Evolutionary conservation across 768 basidiomycete species (phyloP).

Genomic region (Naganishia friedmannii): DNA sequence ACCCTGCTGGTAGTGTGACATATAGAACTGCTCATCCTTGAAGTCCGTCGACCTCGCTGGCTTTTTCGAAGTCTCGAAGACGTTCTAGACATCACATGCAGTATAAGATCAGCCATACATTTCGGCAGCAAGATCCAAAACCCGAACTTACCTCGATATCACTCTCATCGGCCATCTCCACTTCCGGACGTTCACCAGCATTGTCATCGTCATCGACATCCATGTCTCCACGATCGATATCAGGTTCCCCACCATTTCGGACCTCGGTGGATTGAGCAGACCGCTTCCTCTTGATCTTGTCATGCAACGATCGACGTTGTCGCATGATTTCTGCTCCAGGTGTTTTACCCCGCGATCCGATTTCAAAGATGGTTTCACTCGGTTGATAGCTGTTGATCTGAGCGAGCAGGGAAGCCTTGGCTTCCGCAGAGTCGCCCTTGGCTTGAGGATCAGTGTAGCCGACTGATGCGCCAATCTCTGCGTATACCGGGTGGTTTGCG

Average conservation of each 20-base stretch:
- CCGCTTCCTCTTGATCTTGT: slow-evolving; percentile 27
- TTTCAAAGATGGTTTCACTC: slow-evolving; percentile 84
- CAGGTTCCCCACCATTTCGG: slow-evolving; percentile 24
- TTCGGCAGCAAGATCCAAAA: neutral
- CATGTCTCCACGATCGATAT: slow-evolving; percentile 37
- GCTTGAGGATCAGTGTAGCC: slow-evolving; percentile 21
- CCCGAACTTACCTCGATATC: slow-evolving; percentile 64
- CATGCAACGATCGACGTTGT: slow-evolving; percentile 73
- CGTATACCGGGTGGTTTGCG: slow-evolving; percentile 65
- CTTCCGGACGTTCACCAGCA: slow-evolving; percentile 44
- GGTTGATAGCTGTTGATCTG: slow-evolving; percentile 81
- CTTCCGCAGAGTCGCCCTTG: slow-evolving; percentile 34
- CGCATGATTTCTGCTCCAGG: slow-evolving; percentile 77
- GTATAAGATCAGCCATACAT: neutral
- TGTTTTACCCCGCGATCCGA: slow-evolving; percentile 67
- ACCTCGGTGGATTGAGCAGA: slow-evolving; percentile 27
- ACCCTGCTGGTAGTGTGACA: slow-evolving; percentile 86
- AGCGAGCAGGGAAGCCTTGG: slow-evolving; percentile 65
- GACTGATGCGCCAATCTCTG: slow-evolving; percentile 20
- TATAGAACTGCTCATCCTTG: slow-evolving; percentile 81
- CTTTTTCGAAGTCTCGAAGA: slow-evolving; percentile 62
- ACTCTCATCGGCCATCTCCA: slow-evolving; percentile 75
- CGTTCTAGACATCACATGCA: slow-evolving; percentile 57
- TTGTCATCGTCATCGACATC: slow-evolving; percentile 50
- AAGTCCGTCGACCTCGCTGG: slow-evolving; percentile 55